Evolutionary conservation across 2,329 filamentous ascomycete genomes (phyloP), one percentile per base, ranked within the genome.

Genomic region (Pyrenochaeta sp.): DNA sequence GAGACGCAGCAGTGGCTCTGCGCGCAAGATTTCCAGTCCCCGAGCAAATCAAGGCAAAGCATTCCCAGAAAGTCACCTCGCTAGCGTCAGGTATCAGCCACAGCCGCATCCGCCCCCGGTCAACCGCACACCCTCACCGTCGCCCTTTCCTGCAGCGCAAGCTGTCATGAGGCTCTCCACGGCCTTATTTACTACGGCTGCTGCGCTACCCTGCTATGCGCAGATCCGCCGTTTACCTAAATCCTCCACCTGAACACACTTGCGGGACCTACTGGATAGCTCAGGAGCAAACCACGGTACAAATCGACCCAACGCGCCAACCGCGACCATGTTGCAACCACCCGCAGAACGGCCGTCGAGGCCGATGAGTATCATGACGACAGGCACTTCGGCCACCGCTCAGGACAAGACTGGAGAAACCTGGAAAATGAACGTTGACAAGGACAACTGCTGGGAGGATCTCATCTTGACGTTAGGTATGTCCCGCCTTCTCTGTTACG

Each of bases 371-470:
- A 65, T 76, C 43, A 69, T 66, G 59, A 73, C 71, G 31, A 73
- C 63, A 37, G 70, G 61, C 32, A 75, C 72, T 7, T 65, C 66
- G 52, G 73, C 69, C 37, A 71, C 73, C 3, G 65, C 66, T 23
- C 63, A 69, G 36, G 77, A 79, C 56, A 78, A 77, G 60, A 73
- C 77, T 11, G 79, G 79, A 15, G 67, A 73, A 43, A 70, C 73
- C 31, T 82, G 80, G 80, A 74, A 77, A 35, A 64, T 68, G 54
- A 58, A 64, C 4, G 75, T 81, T 4, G 67, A 61, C 35, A 58
- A 65, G 17, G 71, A 78, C 17, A 79, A 80, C 62, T 75, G 79
- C 39, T 82, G 80, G 80, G 75, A 79, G 45, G 78, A 80, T 46
- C 74, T 78, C 31, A 81, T 82, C 36, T 61, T 82, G 46, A 80